Percentiles rank a stretch among this genome's conserved stretches.
Conservation (phyloP, 2,329 filamentous ascomycete genomes). For the Triangularia setosa region DNA sequence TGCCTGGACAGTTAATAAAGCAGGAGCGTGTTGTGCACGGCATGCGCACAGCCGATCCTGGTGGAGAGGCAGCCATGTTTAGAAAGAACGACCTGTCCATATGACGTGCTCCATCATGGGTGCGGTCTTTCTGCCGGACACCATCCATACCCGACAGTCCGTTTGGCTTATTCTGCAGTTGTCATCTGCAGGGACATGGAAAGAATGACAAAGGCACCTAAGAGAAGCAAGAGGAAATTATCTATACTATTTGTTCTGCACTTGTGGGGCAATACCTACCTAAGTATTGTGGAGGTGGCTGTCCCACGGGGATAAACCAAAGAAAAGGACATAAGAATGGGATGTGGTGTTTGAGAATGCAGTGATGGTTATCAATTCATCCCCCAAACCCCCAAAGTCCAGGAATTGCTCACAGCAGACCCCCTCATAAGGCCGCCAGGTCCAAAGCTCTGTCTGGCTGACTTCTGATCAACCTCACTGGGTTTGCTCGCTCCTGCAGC, state of each 20-base stretch:
- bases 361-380: constrained; percentile 34
- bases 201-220: not conserved
- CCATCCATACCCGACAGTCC: not conserved
- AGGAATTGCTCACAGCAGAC: constrained; percentile 41
- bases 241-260: not conserved
- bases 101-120: not conserved
- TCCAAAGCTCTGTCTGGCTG: constrained; percentile 61
- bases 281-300: not conserved
- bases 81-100: not conserved
- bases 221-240: not conserved
- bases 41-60: not conserved
- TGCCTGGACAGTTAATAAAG: not conserved
- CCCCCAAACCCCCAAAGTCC: constrained; percentile 63
- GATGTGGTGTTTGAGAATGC: not conserved
- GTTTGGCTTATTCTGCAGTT: not conserved
- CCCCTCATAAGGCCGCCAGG: constrained; percentile 47
- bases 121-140: not conserved
- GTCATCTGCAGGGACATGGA: not conserved
- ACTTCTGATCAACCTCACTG: constrained; percentile 55
- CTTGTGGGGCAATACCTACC: not conserved
- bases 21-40: not conserved
- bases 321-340: not conserved
- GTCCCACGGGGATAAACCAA: no score
- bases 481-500: constrained; percentile 57
- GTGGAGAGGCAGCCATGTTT: not conserved